Evolutionary conservation across 805 yeast genomes (phyloP).

Genomic region (Kuraishia piskuri): DNA sequence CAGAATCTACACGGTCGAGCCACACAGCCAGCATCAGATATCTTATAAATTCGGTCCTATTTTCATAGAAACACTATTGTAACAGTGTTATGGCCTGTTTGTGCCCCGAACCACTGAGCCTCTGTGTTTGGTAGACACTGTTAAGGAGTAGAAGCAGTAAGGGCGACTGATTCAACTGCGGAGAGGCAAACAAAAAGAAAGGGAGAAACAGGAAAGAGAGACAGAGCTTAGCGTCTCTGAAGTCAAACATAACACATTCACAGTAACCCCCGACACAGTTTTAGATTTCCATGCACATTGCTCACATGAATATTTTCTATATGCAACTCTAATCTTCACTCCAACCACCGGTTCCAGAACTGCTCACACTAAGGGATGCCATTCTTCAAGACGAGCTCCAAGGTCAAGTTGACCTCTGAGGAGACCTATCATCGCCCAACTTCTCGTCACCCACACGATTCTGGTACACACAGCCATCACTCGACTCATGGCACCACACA

Average conservation of each 20-base stretch:
- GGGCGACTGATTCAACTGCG: too few species aligned
- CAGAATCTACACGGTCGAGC: neutral
- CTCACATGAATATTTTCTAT: too few species aligned
- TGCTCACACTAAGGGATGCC: neutral
- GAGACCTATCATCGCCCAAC: neutral
- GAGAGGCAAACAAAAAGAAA: neutral
- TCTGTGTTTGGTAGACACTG: neutral
- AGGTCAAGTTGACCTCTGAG: neutral
- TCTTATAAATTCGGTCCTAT: neutral
- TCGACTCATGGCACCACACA: neutral
- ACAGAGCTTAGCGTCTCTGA: too few species aligned
- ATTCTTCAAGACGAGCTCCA: neutral
- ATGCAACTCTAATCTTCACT: neutral
- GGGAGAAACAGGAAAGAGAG: too few species aligned
- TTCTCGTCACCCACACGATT: neutral
- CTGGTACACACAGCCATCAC: neutral
- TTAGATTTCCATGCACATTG: too few species aligned
- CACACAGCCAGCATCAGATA: too few species aligned
- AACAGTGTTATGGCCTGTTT: neutral
- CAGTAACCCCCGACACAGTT: too few species aligned
- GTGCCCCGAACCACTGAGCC: neutral
- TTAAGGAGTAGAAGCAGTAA: neutral
- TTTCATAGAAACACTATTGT: neutral
- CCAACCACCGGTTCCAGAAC: neutral
- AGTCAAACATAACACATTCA: too few species aligned